A percentile compares a stretch with the other conserved stretches of the same genome.
These are phyloP conservation scores for Kodamaea kaohsiungensis DNA, from an alignment of 805 yeast species.

Conservation along the genomic window DNA sequence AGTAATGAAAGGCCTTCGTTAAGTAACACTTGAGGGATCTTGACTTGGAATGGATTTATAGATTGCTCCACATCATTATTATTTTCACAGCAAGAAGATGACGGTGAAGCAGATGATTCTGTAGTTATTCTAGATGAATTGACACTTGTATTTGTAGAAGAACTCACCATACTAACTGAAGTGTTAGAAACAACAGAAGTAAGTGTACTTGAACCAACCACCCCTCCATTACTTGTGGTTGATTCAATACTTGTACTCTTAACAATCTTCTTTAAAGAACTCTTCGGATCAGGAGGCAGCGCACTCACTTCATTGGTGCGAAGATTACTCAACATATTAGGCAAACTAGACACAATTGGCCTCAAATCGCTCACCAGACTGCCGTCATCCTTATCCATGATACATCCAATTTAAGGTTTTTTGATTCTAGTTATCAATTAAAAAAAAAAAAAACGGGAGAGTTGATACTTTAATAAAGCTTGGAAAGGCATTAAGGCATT, in stretches of 20 bases:
- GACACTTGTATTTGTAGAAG: neutral
- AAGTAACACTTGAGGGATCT: slow-evolving; percentile 6
- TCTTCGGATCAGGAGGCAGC: slow-evolving; percentile 4
- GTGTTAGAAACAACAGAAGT: neutral
- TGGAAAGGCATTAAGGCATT: neutral
- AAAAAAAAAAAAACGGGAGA: neutral
- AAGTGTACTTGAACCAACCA: neutral
- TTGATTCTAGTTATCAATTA: neutral
- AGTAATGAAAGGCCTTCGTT: slow-evolving; percentile 57
- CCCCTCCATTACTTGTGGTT: neutral
- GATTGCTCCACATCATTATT: neutral
- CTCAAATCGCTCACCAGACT: slow-evolving; percentile 10
- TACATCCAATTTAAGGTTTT: neutral
- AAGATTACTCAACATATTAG: slow-evolving; percentile 22
- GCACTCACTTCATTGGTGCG: slow-evolving; percentile 20
- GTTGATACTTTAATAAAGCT: neutral
- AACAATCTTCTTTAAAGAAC: neutral
- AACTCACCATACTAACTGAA: neutral
- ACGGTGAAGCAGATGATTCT: neutral
- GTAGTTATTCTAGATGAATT: neutral
- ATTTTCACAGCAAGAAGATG: neutral
- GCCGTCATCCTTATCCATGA: neutral
- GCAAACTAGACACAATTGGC: slow-evolving; percentile 26
- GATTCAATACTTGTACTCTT: neutral
- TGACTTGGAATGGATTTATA: neutral